Base-by-base conservation (phyloP, 1,284 basidiomycete genomes). In the Microbotryum scabiosae region DNA sequence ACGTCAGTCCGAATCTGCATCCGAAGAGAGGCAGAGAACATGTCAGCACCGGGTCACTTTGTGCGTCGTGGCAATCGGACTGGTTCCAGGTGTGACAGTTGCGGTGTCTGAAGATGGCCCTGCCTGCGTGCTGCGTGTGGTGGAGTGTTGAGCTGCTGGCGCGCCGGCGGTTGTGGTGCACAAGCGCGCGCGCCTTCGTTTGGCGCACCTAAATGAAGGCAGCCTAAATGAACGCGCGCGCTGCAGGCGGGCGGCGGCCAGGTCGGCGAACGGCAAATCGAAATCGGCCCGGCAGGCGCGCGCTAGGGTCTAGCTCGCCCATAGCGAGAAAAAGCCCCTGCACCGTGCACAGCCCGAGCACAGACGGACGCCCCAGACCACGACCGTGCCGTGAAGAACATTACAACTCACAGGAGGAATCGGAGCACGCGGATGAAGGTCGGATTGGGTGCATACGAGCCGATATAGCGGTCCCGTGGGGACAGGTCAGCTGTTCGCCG, bases 391-490 rank as follows among this genome's bases (percentile, higher is more conserved):
- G 36, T 16, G 36, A 41, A 6, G 14, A 21, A 12, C 25, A 3
- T 5, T 4, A 16, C 8, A 41, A 61, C 64, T 28, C 30, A 62
- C 64, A 62, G 32, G 52, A 65, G n/a, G 20, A 59, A 59, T 20
- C 64, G 51, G 16, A 65, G 28, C 4, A 44, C 50, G 18, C 57
- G 51, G 7, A 65, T 52, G 12, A 65, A 25, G n/a, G 45, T 44
- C 1, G 64, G 64, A 26, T 62, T 57, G 12, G 64, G 64, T 16
- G 64, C 64, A 50, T 53, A 65, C 25, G 44, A 47, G n/a, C 61
- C 58, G 3, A 65, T 43, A 28, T 64, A 51, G 4, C 49, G 54
- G 9, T 51, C 44, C 28, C 52, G 45, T 14, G n/a, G 41, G 26
- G 52, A 20, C 45, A 30, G 21, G 21, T 43, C 49, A 21, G 30